Conservation (phyloP, 2,329 filamentous ascomycete species). For the Cadophora gregata region DNA sequence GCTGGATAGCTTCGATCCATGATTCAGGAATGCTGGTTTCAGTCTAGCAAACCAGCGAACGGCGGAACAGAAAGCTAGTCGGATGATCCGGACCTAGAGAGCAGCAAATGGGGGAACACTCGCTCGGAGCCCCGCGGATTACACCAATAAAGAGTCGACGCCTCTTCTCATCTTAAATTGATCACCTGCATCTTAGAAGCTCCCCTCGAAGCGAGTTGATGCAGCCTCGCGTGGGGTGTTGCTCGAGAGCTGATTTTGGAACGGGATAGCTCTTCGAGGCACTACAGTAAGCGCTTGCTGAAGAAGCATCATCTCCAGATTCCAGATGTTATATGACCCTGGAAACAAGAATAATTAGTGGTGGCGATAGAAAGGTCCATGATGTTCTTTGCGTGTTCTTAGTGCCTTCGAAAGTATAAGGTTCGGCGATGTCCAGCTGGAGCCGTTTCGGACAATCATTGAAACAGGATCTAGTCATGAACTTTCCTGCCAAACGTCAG, state of each 20-base stretch:
- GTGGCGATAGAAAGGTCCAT: background rate
- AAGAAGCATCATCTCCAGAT: background rate
- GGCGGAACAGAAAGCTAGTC: background rate
- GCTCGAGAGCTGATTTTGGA: background rate
- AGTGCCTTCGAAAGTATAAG: background rate
- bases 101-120: slow-evolving; percentile 18
- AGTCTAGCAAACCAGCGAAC: slow-evolving; percentile 7
- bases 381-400: background rate
- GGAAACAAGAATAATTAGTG: background rate
- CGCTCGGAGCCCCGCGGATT: slow-evolving; percentile 18
- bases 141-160: slow-evolving; percentile 2
- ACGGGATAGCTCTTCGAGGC: background rate
- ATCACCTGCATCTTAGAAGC: slow-evolving; percentile 24
- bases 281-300: background rate
- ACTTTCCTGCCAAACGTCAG: background rate
- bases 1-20: background rate
- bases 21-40: background rate
- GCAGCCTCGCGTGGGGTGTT: slow-evolving; percentile 10
- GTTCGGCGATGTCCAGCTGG: background rate
- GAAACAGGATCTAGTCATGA: slow-evolving; percentile 1
- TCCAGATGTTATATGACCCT: background rate
- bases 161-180: slow-evolving; percentile 15
- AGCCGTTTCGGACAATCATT: background rate
- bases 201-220: slow-evolving; percentile 9
- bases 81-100: slow-evolving; percentile 18